Conservation (phyloP, 352 stramenopile species). For the Halophytophthora polymorphica region DNA sequence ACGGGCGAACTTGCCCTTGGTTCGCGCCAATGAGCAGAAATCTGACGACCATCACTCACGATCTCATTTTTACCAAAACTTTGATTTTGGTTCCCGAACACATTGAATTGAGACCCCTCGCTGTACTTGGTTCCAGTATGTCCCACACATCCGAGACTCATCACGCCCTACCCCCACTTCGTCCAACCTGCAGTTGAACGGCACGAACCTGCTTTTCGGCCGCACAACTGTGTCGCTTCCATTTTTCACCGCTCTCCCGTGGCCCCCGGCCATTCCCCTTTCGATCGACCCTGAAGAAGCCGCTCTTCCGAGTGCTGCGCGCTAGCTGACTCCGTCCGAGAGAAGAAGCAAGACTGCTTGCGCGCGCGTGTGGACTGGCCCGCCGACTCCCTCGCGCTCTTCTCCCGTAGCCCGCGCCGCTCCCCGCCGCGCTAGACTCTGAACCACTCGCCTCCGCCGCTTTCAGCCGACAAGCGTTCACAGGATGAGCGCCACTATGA, state of each 20-base stretch:
- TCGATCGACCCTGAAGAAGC: too few species aligned
- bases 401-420: slow-evolving; percentile 27
- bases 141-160: too few species aligned
- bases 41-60: slow-evolving; percentile 29
- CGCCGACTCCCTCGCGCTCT: slow-evolving; percentile 30
- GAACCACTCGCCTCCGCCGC: slow-evolving; percentile 17
- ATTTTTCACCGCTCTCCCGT: too few species aligned
- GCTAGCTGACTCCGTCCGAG: slow-evolving; percentile 9
- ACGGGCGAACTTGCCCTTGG: slow-evolving; percentile 11
- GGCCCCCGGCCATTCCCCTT: too few species aligned
- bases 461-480: slow-evolving; percentile 20
- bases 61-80: neutral
- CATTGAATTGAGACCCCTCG: slow-evolving; percentile 3
- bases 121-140: neutral
- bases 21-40: slow-evolving; percentile 6
- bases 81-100: neutral
- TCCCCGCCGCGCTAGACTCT: slow-evolving; percentile 36
- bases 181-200: too few species aligned
- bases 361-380: slow-evolving; percentile 42
- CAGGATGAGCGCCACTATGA: slow-evolving; percentile 26
- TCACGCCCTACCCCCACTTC: too few species aligned
- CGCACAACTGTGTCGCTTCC: too few species aligned
- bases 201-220: too few species aligned
- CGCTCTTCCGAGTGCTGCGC: too few species aligned
- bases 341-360: slow-evolving; percentile 23